A percentile compares a stretch with the other conserved stretches of the same genome.
These are phyloP conservation scores for Chenopodium album DNA, from an alignment of 148 eudicot species.

Conservation along the genomic window DNA sequence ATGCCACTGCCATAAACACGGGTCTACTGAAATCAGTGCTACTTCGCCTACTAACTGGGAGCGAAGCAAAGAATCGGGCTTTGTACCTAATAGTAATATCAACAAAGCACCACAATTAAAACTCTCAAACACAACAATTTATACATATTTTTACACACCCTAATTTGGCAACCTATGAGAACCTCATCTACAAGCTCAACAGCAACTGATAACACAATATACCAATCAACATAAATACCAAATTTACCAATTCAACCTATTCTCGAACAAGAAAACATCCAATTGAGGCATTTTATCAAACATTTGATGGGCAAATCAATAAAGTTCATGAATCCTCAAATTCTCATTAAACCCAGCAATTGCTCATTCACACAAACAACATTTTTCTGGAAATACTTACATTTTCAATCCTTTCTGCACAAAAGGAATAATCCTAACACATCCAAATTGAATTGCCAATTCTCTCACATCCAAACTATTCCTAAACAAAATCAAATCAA, in stretches of 20 bases:
- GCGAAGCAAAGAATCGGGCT: constrained; percentile 71
- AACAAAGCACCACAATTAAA: constrained; percentile 8
- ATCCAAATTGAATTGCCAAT: constrained; percentile 85
- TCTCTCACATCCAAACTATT: constrained; percentile 86
- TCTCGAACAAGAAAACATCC: not conserved
- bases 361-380: not conserved
- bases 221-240: not conserved
- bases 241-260: not conserved
- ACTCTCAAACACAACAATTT: not conserved
- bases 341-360: not conserved
- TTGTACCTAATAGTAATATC: constrained; percentile 59
- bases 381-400: constrained; percentile 41
- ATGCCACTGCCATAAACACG: constrained; percentile 90
- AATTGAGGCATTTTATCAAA: constrained; percentile 35
- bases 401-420: constrained; percentile 69
- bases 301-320: constrained; percentile 19
- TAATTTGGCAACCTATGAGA: not conserved
- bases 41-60: constrained; percentile 67
- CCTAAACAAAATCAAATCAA: constrained; percentile 41
- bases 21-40: constrained; percentile 83
- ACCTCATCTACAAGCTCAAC: not conserved
- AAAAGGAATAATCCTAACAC: constrained; percentile 85
- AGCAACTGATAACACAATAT: not conserved
- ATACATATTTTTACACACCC: not conserved
- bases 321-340: not conserved